Base-by-base conservation (phyloP, 2,329 filamentous ascomycete species). In the Dactylellina drechsleri region DNA sequence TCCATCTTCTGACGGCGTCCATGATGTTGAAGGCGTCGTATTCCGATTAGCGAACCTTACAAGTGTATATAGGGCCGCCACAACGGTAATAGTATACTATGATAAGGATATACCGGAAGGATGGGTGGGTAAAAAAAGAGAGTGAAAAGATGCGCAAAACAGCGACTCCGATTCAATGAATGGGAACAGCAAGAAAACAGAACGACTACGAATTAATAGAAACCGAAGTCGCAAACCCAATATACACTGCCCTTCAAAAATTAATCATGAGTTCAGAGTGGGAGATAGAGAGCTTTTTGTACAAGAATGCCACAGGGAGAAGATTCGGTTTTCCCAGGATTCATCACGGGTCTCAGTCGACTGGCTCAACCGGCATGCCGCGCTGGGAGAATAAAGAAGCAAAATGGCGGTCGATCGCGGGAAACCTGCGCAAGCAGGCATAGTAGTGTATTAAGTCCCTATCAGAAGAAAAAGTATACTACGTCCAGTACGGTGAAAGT, bases 251-350 rank as follows among this genome's bases (percentile, higher is more conserved):
- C 47, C 28, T 54, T 20, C 47, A 40, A 64, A 36, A 62, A 71
- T 58, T 47, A 62, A 68, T 40, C 28, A n/a, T 62, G 64, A 52
- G 8, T 49, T 52, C 36, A 59, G 64, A 47, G 71, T 40, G 71
- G 71, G 71, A 59, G 71, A 45, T 75, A 45, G 58, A 68, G 71
- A 75, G 71, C 57, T 68, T 75, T 75, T 75, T 75, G 71, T 75
- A 75, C 36, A 75, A 53, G 41, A 50, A 31, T n/a, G 57, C 49
- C 47, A 16, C 47, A 60, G 50, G 54, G 64, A 47, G 36, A 36
- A 56, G 43, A 52, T 5, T 58, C 54, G 31, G 50, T 20, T 36
- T 36, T 58, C 67, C 49, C 52, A 54, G 53, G 40, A 31, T 47
- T 45, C 62, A 57, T 59, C 41, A 56, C 54, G 40, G 52, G 70